Evolutionary conservation across 495 filamentous ascomycete species (phyloP), one percentile per base, ranked within the genome.

Genomic region (Aspergillus affinis): DNA sequence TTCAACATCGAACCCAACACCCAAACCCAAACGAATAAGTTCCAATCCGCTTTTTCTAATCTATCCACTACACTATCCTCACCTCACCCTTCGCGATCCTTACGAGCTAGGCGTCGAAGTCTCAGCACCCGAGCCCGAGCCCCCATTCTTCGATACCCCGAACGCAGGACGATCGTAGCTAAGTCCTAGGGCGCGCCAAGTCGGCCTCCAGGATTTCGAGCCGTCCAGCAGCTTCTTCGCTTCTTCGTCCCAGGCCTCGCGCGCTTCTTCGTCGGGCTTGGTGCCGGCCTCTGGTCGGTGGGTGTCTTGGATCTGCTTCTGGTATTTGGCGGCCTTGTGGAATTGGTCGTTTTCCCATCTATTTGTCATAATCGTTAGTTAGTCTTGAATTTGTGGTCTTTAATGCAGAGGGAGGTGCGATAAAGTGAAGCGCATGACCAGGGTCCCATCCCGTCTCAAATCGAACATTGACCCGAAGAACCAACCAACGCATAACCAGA

Each of bases 191-290:
- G 68, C 74, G 70, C 79, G 72, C 77, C 77, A 81, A 17, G 78
- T 78, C 32, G 78, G 76, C 61, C 71, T 65, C 78, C 78, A 81
- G 0, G 65, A 27, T 56, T 70, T 65, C 61, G 67, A 66, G 12
- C 74, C 68, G 48, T 73, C 61, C 48, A 88, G 71, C 61, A 90
- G 59, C 63, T 81, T 75, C 79, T 85, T 71, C 9, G 86, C 88
- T 68, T 87, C 82, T 63, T 82, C 73, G 69, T 77, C 60, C 55
- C 60, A 75, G 2, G 68, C 66, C 54, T 72, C 64, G 5, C 69
- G 68, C 55, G 68, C 41, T 2, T 66, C 45, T 8, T 66, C 57
- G 27, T 76, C 63, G 0, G 75, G 62, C 61, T 79, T 57, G 56
- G 70, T 66, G n/a, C 53, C 55, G 10, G 68, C 59, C 21, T 78